phyloP scores from a whole-genome alignment of 495 filamentous ascomycete species.

The Aspergillus nanangensis region DNA sequence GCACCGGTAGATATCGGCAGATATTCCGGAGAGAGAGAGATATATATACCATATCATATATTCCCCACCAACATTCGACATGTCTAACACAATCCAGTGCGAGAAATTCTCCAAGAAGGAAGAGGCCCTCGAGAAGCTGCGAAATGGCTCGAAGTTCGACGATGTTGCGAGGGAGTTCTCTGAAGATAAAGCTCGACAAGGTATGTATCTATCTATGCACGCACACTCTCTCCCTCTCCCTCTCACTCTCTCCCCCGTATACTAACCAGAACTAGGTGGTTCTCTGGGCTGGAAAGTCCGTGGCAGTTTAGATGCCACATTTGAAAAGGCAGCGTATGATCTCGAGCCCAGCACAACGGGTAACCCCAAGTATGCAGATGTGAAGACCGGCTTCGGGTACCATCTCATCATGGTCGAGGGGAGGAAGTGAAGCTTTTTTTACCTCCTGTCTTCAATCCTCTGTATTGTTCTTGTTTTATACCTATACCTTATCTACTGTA shows the following conservation, averaged over 20 bases:
- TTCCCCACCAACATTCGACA: background rate
- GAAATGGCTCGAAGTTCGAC: slow-evolving; percentile 76
- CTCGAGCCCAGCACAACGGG: slow-evolving; percentile 72
- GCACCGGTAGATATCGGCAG: no score
- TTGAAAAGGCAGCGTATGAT: slow-evolving; percentile 78
- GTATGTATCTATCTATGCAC: slow-evolving; percentile 34
- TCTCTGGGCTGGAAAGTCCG: slow-evolving; percentile 80
- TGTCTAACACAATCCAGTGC: slow-evolving; percentile 47
- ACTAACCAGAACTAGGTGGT: slow-evolving; percentile 50
- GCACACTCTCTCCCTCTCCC: background rate
- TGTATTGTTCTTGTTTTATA: background rate
- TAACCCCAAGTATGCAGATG: slow-evolving; percentile 72
- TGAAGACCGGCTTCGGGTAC: slow-evolving; percentile 84
- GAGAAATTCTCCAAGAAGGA: slow-evolving; percentile 87
- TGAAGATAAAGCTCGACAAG: slow-evolving; percentile 84
- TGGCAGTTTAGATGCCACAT: slow-evolving; percentile 66
- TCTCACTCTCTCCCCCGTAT: background rate
- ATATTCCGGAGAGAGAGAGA: no score
- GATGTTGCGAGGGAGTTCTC: slow-evolving; percentile 83
- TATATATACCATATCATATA: slow-evolving; percentile 3
- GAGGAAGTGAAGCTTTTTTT: slow-evolving; percentile 35
- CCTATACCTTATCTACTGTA: background rate
- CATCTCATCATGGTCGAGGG: slow-evolving; percentile 90
- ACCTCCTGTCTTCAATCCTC: background rate
- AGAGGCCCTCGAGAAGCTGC: slow-evolving; percentile 75